Base-by-base conservation (phyloP, 495 filamentous ascomycete genomes). In the Penicillium crystallinum region DNA sequence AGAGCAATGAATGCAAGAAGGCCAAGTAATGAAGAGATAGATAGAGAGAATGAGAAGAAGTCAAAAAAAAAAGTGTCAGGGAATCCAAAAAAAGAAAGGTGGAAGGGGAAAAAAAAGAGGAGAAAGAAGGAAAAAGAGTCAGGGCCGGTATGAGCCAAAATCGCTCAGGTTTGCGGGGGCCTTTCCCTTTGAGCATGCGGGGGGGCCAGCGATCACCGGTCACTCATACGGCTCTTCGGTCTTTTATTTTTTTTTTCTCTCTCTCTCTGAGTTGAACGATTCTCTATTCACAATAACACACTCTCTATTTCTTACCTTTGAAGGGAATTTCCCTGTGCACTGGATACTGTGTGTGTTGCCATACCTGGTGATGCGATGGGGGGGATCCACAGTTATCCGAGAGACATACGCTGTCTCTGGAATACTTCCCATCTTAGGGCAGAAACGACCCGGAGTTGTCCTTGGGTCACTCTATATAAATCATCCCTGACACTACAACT, bases 121-220 rank as follows among this genome's bases (percentile, higher is more conserved):
- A 59, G 54, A 57, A 46, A 61, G 49, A 50, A 42, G 62, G 57
- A 58, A 47, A 49, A 54, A 56, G 55, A 50, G 45, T 47, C 45
- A 47, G 36, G 54, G 54, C 56, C 56, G 62, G 59, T 57, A 65
- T 56, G 56, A 56, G 60, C 63, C 60, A 61, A 65, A 65, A 63
- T 65, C 59, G 57, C 63, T 65, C 63, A 65, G 53, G 54, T 63
- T 65, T 60, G 57, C 54, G 63, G 63, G 63, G 63, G 52, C 57
- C 52, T 63, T 63, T 65, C 56, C 54, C 62, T 63, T 61, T 63
- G 63, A 65, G 63, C 62, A 65, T 65, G 63, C 57, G 60, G 63
- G 63, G 63, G 62, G 43, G 23, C 23, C 23, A 22, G 30, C 22
- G 46, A 53, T 58, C 58, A 56, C 52, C 43, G 49, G 61, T 62